Percentiles rank a stretch among this genome's conserved stretches.
These are phyloP conservation scores for Verticillium albo-atrum DNA, from an alignment of 2,329 filamentous ascomycete species.

Conservation along the genomic window DNA sequence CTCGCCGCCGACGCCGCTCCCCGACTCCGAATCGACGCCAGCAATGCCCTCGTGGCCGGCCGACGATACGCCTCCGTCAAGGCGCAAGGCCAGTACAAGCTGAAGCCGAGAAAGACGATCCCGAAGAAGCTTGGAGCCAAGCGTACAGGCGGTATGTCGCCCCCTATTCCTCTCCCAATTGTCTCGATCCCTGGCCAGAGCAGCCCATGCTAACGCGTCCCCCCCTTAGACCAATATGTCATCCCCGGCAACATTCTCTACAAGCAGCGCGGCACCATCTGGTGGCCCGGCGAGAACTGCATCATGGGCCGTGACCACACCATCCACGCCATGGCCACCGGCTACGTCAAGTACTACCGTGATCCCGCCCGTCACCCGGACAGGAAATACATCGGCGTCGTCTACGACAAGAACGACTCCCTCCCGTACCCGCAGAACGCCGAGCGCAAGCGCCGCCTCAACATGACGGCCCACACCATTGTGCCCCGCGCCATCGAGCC, in stretches of 20 bases:
- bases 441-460: constrained; percentile 69
- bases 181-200: not conserved
- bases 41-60: constrained; percentile 41
- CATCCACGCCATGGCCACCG: constrained; percentile 78
- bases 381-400: constrained; percentile 91
- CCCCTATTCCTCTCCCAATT: not conserved
- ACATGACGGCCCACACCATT: constrained; percentile 58
- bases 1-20: constrained; percentile 14
- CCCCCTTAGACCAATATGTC: constrained; percentile 72
- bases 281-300: constrained; percentile 94
- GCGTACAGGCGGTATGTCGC: constrained; percentile 71
- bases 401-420: constrained; percentile 74
- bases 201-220: constrained; percentile 7
- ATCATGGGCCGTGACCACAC: constrained; percentile 95
- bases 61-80: constrained; percentile 56
- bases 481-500: constrained; percentile 29
- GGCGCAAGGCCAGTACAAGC: constrained; percentile 64
- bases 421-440: constrained; percentile 75
- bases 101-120: constrained; percentile 54
- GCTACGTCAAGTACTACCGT: constrained; percentile 96
- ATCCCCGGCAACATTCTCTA: constrained; percentile 97
- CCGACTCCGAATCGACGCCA: constrained; percentile 11
- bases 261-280: constrained; percentile 89
- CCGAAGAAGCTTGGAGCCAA: constrained; percentile 91
- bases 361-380: constrained; percentile 79